Conservation (phyloP, 441 rosid species). For the Rhodomyrtus psidioides region DNA sequence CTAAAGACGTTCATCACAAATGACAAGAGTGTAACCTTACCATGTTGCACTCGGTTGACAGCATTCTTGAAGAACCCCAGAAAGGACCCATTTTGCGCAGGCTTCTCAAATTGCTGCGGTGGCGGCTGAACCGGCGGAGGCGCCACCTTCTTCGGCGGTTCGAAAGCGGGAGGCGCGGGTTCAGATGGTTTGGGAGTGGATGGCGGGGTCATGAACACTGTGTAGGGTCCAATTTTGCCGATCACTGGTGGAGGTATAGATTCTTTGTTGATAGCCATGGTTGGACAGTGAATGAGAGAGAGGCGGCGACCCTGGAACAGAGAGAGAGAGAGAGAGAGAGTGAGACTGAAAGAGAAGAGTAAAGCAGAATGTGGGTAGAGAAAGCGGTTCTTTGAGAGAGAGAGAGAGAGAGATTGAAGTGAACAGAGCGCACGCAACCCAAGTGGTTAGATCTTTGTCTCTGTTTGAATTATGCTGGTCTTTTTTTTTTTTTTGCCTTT, state of each 20-base stretch:
- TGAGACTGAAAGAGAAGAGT: neutral
- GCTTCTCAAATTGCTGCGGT: constrained; percentile 49
- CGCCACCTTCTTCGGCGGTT: constrained; percentile 34
- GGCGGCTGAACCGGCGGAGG: constrained; percentile 69
- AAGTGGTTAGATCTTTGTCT: neutral
- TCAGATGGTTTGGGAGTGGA: constrained; percentile 62
- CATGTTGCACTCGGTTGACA: constrained; percentile 62
- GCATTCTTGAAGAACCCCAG: constrained; percentile 70
- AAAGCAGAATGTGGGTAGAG: neutral
- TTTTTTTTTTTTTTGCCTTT: neutral
- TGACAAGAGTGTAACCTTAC: constrained; percentile 16
- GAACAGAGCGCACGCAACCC: neutral
- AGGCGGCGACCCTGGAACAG: neutral
- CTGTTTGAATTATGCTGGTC: neutral
- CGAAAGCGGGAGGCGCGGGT: constrained; percentile 1
- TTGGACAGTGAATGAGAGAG: constrained; percentile 3
- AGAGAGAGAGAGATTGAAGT: neutral
- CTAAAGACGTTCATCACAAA: neutral
- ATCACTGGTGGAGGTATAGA: constrained; percentile 80
- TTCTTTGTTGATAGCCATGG: constrained; percentile 65
- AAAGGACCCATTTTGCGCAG: constrained; percentile 36
- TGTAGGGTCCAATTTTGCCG: constrained; percentile 97
- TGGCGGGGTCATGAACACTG: constrained; percentile 93
- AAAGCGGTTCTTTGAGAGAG: neutral
- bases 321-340: neutral